Conservation (phyloP, 805 yeast species). For the Candida patagonica region DNA sequence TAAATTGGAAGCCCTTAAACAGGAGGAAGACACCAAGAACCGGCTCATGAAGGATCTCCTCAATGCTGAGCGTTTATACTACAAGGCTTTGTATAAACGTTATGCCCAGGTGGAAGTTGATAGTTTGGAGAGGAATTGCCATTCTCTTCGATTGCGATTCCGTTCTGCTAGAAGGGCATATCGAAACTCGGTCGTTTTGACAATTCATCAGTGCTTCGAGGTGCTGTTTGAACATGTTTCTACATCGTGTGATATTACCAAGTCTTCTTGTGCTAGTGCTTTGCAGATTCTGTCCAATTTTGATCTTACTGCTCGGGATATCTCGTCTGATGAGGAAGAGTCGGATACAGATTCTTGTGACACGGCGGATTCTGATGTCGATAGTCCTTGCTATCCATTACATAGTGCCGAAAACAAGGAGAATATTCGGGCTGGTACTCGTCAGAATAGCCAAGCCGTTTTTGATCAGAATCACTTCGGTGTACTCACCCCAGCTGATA, state of each 20-base stretch:
- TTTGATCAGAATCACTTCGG: too few relatives aligned
- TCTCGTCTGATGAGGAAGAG: background rate
- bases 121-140: constrained; percentile 9
- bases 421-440: too few relatives aligned
- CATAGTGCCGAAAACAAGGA: too few relatives aligned
- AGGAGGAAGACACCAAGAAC: constrained; percentile 14
- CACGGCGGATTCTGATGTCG: too few relatives aligned
- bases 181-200: constrained; percentile 7
- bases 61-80: constrained; percentile 14
- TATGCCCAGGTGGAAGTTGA: constrained; percentile 10
- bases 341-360: background rate
- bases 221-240: constrained; percentile 7
- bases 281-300: background rate
- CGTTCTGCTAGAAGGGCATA: constrained; percentile 7
- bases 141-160: constrained; percentile 7
- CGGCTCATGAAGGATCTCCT: constrained; percentile 4
- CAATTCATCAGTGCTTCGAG: constrained; percentile 10
- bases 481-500: too few relatives aligned
- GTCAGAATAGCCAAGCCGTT: too few relatives aligned
- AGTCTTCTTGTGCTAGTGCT: constrained; percentile 1
- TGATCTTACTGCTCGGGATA: background rate
- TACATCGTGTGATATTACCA: constrained; percentile 1
- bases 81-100: constrained; percentile 16
- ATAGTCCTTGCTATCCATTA: too few relatives aligned
- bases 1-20: constrained; percentile 14